Conservation (phyloP, 331 rosid genomes). For the Rhamnella rubrinervis region DNA sequence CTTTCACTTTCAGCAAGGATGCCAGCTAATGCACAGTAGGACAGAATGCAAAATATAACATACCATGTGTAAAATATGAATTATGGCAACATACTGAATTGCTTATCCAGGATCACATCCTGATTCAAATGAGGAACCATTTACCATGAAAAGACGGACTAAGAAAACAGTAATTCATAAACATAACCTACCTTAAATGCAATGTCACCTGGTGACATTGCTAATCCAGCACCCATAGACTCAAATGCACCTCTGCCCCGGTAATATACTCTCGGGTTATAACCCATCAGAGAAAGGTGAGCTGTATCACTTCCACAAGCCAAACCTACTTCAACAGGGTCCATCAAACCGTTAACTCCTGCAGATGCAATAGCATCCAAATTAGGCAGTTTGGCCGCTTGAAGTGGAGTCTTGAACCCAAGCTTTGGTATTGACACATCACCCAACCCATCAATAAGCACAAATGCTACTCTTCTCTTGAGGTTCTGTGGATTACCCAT, state of each 20-base stretch:
- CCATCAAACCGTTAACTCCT: conserved; percentile 91
- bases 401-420: conserved; percentile 81
- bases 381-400: conserved; percentile 72
- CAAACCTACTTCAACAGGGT: conserved; percentile 95
- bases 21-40: not conserved
- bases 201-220: conserved; percentile 97
- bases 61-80: no score
- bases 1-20: not conserved
- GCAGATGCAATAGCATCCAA: conserved; percentile 90
- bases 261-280: conserved; percentile 86
- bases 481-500: conserved; percentile 56
- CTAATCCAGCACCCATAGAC: conserved; percentile 99
- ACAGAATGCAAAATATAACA: no score
- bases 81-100: not conserved
- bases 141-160: conserved; percentile 5
- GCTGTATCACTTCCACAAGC: conserved; percentile 99
- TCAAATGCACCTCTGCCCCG: conserved; percentile 96
- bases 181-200: conserved; percentile 72
- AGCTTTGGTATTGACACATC: conserved; percentile 87
- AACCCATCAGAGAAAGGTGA: conserved; percentile 93
- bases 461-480: conserved; percentile 90
- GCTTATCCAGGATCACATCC: conserved; percentile 2
- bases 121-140: not conserved
- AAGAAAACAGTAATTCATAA: not conserved
- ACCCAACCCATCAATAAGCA: conserved; percentile 90